phyloP scores from a whole-genome alignment of 768 basidiomycete genomes.

The Kwoniella sp. region DNA sequence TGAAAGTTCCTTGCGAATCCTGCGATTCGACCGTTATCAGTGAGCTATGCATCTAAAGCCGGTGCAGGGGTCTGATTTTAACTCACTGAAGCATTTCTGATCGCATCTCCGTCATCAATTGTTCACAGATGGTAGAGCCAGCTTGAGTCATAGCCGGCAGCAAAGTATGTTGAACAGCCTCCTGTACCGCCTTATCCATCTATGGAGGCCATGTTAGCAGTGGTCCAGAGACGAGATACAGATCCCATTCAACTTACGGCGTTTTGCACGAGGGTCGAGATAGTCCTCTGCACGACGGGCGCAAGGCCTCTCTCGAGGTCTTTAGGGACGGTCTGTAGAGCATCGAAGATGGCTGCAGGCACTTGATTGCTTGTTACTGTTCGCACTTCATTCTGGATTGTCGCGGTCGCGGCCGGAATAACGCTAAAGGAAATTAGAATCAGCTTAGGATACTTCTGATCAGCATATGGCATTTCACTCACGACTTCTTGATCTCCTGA shows the following conservation, averaged over 20 bases:
- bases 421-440: constrained; percentile 8
- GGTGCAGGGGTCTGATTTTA: no score
- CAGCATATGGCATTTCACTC: constrained; percentile 1
- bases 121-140: constrained; percentile 28
- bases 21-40: no score
- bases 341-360: constrained; percentile 27
- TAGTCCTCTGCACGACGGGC: constrained; percentile 28
- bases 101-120: constrained; percentile 38
- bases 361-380: constrained; percentile 23
- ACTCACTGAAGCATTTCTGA: constrained; percentile 51
- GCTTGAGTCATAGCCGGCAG: constrained; percentile 35
- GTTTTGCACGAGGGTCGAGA: constrained; percentile 22
- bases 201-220: neutral
- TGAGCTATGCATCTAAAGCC: neutral
- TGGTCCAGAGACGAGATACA: neutral
- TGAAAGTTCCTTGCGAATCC: constrained; percentile 44
- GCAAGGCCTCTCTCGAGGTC: constrained; percentile 36
- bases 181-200: constrained; percentile 37
- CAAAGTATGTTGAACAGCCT: constrained; percentile 29
- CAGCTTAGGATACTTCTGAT: neutral
- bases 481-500: constrained; percentile 37
- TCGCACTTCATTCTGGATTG: constrained; percentile 32
- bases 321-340: constrained; percentile 27
- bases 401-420: constrained; percentile 27
- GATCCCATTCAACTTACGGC: constrained; percentile 18